Percentiles rank a stretch among this genome's conserved stretches.
These are phyloP conservation scores for Saturnispora kantuleensis DNA, from an alignment of 805 yeast species.

Conservation along the genomic window DNA sequence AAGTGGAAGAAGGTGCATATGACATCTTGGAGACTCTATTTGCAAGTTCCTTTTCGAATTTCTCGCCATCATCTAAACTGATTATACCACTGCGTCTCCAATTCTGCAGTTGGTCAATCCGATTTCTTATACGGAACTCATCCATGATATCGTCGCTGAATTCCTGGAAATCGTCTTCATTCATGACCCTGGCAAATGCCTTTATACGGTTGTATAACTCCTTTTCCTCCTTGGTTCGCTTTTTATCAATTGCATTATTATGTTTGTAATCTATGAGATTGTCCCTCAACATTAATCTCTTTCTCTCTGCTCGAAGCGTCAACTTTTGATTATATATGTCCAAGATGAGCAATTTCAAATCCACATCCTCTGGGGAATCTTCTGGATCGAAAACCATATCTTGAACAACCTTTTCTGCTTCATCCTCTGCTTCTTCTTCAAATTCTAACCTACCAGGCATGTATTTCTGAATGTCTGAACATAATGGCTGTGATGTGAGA, in stretches of 20 bases:
- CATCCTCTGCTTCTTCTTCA: slow-evolving; percentile 94
- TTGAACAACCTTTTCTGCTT: slow-evolving; percentile 87
- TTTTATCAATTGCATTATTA: slow-evolving; percentile 73
- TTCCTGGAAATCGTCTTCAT: slow-evolving; percentile 68
- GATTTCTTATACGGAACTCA: slow-evolving; percentile 68
- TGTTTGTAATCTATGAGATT: slow-evolving; percentile 75
- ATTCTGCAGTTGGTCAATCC: slow-evolving; percentile 84
- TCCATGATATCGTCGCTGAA: slow-evolving; percentile 65
- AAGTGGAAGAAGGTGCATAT: slow-evolving; percentile 12
- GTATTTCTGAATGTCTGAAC: slow-evolving; percentile 94
- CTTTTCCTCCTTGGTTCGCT: slow-evolving; percentile 80
- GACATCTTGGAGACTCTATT: slow-evolving; percentile 37
- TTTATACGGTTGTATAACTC: slow-evolving; percentile 68
- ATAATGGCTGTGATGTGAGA: slow-evolving; percentile 85
- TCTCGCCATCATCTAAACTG: slow-evolving; percentile 69
- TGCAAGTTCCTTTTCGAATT: slow-evolving; percentile 81
- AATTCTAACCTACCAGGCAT: slow-evolving; percentile 99
- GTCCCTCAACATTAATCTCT: slow-evolving; percentile 70
- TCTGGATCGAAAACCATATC: slow-evolving; percentile 95
- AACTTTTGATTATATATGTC: slow-evolving; percentile 85
- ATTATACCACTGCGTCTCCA: slow-evolving; percentile 90
- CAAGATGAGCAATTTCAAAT: slow-evolving; percentile 75
- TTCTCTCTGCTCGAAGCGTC: slow-evolving; percentile 87
- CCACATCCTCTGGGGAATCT: slow-evolving; percentile 80
- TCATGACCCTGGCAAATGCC: slow-evolving; percentile 72